These are phyloP conservation scores for Colletotrichum scovillei DNA, from an alignment of 2,329 filamentous ascomycete genomes.

Conservation along the genomic window DNA sequence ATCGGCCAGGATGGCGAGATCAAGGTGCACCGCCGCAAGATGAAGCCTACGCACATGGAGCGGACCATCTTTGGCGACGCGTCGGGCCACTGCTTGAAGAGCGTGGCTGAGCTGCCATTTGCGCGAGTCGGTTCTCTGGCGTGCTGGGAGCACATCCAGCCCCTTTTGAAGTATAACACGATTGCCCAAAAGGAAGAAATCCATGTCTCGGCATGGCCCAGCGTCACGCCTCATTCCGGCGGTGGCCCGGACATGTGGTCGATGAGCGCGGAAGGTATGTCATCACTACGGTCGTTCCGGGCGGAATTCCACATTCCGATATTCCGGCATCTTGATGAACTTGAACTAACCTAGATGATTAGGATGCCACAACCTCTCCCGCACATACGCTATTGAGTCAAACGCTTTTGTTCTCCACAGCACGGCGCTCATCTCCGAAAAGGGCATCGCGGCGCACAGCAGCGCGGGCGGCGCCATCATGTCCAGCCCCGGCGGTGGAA, in stretches of 20 bases:
- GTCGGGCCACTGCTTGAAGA: conserved; percentile 42
- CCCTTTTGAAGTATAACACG: conserved; percentile 50
- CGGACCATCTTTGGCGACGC: conserved; percentile 51
- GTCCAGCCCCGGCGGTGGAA: conserved; percentile 55
- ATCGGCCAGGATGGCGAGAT: conserved; percentile 55
- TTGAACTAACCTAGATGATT: conserved; percentile 39
- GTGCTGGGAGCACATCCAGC: conserved; percentile 69
- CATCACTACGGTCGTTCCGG: neutral
- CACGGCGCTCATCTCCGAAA: conserved; percentile 52
- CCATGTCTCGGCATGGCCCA: conserved; percentile 45
- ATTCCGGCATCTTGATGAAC: conserved; percentile 44
- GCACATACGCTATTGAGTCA: conserved; percentile 55
- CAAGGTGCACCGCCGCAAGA: conserved; percentile 55
- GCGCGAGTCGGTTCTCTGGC: conserved; percentile 65
- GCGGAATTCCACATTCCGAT: conserved; percentile 40
- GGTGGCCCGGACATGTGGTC: conserved; percentile 27
- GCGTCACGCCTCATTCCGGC: conserved; percentile 20
- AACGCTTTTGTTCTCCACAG: conserved; percentile 53
- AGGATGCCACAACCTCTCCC: conserved; percentile 47
- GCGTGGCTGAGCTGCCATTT: conserved; percentile 60
- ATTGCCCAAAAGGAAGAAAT: conserved; percentile 43
- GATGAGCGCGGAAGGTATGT: conserved; percentile 32
- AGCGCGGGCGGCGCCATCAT: conserved; percentile 50
- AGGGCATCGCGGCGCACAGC: conserved; percentile 52
- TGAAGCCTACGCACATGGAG: conserved; percentile 66